phyloP scores from a whole-genome alignment of 805 yeast species.

The Monosporozyma siamensis region DNA sequence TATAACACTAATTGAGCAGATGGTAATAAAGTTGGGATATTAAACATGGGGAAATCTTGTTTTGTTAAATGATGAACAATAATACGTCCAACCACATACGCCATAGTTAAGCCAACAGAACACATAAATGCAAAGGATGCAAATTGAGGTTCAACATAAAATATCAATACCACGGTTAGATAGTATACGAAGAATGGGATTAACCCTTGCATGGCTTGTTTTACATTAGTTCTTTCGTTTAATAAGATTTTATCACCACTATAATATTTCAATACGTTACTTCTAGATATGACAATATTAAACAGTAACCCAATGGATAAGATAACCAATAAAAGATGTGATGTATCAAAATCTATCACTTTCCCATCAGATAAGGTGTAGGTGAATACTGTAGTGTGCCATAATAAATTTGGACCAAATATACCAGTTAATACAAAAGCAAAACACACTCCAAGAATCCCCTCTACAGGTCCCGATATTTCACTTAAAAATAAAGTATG shows the following conservation, averaged over 20 bases:
- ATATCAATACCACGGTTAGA: slow-evolving; percentile 38
- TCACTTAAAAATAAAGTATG: slow-evolving; percentile 68
- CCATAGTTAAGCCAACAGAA: slow-evolving; percentile 66
- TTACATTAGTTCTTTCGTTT: slow-evolving; percentile 20
- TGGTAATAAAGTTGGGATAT: slow-evolving; percentile 65
- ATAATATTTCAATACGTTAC: slow-evolving; percentile 46
- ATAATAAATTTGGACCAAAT: slow-evolving; percentile 53
- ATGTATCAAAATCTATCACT: slow-evolving; percentile 30
- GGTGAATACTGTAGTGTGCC: slow-evolving; percentile 42
- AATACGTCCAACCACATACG: slow-evolving; percentile 85
- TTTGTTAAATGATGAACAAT: slow-evolving; percentile 78
- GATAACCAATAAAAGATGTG: slow-evolving; percentile 44
- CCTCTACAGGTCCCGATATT: slow-evolving; percentile 93
- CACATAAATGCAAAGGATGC: slow-evolving; percentile 49
- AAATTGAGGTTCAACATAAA: slow-evolving; percentile 41
- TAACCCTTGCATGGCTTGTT: slow-evolving; percentile 43
- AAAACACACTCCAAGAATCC: slow-evolving; percentile 55
- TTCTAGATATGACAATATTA: slow-evolving; percentile 61
- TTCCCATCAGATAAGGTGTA: slow-evolving; percentile 8
- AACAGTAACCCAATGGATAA: slow-evolving; percentile 50
- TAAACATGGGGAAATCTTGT: slow-evolving; percentile 65
- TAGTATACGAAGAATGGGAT: slow-evolving; percentile 59
- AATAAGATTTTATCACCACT: slow-evolving; percentile 19
- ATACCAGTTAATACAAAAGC: slow-evolving; percentile 56
- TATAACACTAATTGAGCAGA: slow-evolving; percentile 34